These are phyloP conservation scores for Spizellomyces punctatus DNA, from an alignment of 192 early-diverging fungal genomes.

Conservation along the genomic window DNA sequence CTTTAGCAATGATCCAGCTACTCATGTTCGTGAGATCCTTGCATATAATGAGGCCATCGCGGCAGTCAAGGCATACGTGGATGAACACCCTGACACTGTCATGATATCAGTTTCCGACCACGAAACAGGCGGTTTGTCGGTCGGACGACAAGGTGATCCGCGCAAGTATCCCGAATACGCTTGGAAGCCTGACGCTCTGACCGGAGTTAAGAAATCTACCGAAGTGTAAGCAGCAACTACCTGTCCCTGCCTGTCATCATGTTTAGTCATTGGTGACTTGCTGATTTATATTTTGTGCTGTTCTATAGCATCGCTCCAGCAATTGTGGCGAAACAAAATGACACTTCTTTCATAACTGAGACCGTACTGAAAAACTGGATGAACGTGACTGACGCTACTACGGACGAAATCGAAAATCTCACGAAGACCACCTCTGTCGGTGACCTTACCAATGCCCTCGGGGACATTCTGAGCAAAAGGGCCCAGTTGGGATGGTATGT, in stretches of 20 bases:
- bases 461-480: slow-evolving; percentile 35
- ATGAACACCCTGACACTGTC: slow-evolving; percentile 78
- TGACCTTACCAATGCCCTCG: slow-evolving; percentile 26
- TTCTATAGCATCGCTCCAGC: slow-evolving; percentile 32
- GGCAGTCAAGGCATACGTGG: slow-evolving; percentile 76
- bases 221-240: slow-evolving; percentile 23
- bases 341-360: slow-evolving; percentile 24
- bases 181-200: slow-evolving; percentile 74
- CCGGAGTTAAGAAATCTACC: slow-evolving; percentile 67
- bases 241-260: too few species aligned
- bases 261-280: too few species aligned
- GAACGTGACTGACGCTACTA: slow-evolving; percentile 69
- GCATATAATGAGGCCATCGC: slow-evolving; percentile 81
- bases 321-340: slow-evolving; percentile 7
- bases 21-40: slow-evolving; percentile 90
- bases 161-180: slow-evolving; percentile 81
- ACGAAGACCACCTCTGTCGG: background rate
- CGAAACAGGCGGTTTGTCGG: slow-evolving; percentile 94
- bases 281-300: too few species aligned
- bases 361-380: slow-evolving; percentile 62
- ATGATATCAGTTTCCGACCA: slow-evolving; percentile 91
- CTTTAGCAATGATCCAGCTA: slow-evolving; percentile 80
- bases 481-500: slow-evolving; percentile 53
- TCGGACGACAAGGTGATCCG: slow-evolving; percentile 71
- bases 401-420: slow-evolving; percentile 28